Conservation (phyloP, 2,329 filamentous ascomycete genomes). For the Elsinoe fawcettii region DNA sequence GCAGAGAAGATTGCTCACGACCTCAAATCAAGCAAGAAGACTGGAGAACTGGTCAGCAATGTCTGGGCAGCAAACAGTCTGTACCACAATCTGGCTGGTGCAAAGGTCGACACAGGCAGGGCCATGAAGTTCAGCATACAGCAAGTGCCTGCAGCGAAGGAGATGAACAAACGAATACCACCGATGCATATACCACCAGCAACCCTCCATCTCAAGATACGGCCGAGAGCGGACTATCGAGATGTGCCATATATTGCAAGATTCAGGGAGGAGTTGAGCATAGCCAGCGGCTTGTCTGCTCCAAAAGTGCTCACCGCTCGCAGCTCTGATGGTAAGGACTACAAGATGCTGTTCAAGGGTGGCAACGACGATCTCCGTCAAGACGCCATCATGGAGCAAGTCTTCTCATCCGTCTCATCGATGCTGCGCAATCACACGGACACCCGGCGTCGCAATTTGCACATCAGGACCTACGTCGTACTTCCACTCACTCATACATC, state of each 20-base stretch:
- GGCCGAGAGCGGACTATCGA: slow-evolving; percentile 65
- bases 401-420: slow-evolving; percentile 91
- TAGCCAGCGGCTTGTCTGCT: slow-evolving; percentile 83
- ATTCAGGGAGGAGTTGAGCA: slow-evolving; percentile 68
- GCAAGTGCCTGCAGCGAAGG: slow-evolving; percentile 55
- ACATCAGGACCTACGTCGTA: slow-evolving; percentile 95
- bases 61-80: slow-evolving; percentile 65
- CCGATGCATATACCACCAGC: slow-evolving; percentile 73
- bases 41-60: slow-evolving; percentile 57
- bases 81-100: slow-evolving; percentile 59
- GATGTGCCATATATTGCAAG: slow-evolving; percentile 64
- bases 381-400: slow-evolving; percentile 98
- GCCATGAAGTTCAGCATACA: slow-evolving; percentile 48
- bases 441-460: slow-evolving; percentile 79
- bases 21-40: slow-evolving; percentile 46
- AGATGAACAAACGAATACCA: slow-evolving; percentile 55
- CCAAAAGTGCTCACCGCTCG: slow-evolving; percentile 86
- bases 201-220: slow-evolving; percentile 76
- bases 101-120: slow-evolving; percentile 33
- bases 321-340: slow-evolving; percentile 67
- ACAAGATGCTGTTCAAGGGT: slow-evolving; percentile 89
- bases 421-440: slow-evolving; percentile 77
- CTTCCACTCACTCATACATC: slow-evolving; percentile 76
- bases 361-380: slow-evolving; percentile 94
- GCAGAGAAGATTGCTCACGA: slow-evolving; percentile 60